Evolutionary conservation across 495 filamentous ascomycete genomes (phyloP).

Genomic region (Penicillium steckii): DNA sequence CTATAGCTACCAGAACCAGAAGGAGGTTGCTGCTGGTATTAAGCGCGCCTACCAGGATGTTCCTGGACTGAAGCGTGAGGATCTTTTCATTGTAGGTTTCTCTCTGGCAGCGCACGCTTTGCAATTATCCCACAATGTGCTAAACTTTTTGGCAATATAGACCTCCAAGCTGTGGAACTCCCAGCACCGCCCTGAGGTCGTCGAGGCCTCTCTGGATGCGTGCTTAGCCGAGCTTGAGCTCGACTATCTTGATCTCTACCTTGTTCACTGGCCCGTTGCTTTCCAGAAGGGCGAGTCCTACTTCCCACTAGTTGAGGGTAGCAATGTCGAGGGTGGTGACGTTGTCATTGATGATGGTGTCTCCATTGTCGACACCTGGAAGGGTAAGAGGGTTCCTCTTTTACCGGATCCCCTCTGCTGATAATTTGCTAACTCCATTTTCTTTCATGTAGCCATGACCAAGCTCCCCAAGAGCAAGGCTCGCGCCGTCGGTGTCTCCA

Average conservation of each 20-base stretch:
- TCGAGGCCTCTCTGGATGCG: conserved; percentile 45
- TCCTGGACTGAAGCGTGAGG: conserved; percentile 49
- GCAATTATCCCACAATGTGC: neutral
- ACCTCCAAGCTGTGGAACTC: conserved; percentile 53
- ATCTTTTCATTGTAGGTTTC: conserved; percentile 45
- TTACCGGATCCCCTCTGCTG: neutral
- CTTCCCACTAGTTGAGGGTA: conserved; percentile 43
- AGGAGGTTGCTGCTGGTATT: conserved; percentile 44
- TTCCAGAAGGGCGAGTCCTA: conserved; percentile 42
- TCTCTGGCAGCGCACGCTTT: neutral
- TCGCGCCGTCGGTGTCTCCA: conserved; percentile 51
- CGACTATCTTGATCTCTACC: conserved; percentile 53
- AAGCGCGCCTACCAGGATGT: conserved; percentile 46
- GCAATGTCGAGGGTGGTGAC: conserved; percentile 38
- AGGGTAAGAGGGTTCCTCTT: conserved; percentile 21
- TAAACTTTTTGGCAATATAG: conserved; percentile 14
- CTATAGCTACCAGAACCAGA: conserved; percentile 49
- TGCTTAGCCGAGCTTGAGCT: conserved; percentile 48
- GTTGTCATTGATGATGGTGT: conserved; percentile 43
- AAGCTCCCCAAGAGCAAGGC: conserved; percentile 52
- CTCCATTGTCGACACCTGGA: conserved; percentile 54
- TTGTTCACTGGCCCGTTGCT: conserved; percentile 52
- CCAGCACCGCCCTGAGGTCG: conserved; percentile 47
- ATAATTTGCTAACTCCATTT: neutral
- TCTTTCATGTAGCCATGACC: conserved; percentile 37